Conservation (phyloP, 306 rosid genomes). For the Ochetophila trinervis region DNA sequence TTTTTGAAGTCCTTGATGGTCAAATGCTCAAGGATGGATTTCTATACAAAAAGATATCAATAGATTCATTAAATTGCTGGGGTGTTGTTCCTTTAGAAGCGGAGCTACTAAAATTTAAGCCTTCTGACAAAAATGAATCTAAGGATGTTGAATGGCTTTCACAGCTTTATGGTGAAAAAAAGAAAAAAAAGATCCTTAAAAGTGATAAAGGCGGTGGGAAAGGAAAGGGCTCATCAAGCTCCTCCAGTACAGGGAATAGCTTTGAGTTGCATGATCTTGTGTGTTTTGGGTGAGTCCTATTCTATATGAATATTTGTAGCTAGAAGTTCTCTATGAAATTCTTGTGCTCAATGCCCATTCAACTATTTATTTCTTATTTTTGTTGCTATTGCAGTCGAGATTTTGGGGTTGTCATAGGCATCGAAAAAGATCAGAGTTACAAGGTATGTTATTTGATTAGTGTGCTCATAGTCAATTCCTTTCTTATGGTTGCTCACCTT, state of each 20-base stretch:
- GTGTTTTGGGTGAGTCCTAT: constrained; percentile 72
- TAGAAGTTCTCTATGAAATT: constrained; percentile 7
- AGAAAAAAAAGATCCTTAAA: constrained; percentile 45
- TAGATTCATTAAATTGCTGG: constrained; percentile 82
- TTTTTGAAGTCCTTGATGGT: constrained; percentile 72
- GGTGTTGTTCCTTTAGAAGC: constrained; percentile 81
- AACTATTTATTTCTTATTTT: constrained; percentile 8
- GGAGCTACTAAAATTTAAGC: constrained; percentile 67
- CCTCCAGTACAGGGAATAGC: constrained; percentile 32
- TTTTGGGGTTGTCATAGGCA: constrained; percentile 76
- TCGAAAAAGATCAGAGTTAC: constrained; percentile 77
- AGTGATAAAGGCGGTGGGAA: constrained; percentile 59
- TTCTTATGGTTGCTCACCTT: constrained; percentile 4
- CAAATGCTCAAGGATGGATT: constrained; percentile 84
- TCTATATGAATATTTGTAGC: constrained; percentile 18
- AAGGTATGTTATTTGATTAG: constrained; percentile 51
- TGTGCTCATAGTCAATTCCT: neutral
- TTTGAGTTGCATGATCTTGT: constrained; percentile 73
- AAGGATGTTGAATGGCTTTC: constrained; percentile 83
- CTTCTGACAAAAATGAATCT: constrained; percentile 59
- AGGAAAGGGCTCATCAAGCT: constrained; percentile 65
- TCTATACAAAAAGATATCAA: constrained; percentile 68
- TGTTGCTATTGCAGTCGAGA: constrained; percentile 65
- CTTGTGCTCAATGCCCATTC: neutral
- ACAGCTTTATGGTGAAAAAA: constrained; percentile 66